A percentile compares a stretch with the other conserved stretches of the same genome.
Conservation (phyloP, 257 asterid genomes). For the Mentha longifolia region DNA sequence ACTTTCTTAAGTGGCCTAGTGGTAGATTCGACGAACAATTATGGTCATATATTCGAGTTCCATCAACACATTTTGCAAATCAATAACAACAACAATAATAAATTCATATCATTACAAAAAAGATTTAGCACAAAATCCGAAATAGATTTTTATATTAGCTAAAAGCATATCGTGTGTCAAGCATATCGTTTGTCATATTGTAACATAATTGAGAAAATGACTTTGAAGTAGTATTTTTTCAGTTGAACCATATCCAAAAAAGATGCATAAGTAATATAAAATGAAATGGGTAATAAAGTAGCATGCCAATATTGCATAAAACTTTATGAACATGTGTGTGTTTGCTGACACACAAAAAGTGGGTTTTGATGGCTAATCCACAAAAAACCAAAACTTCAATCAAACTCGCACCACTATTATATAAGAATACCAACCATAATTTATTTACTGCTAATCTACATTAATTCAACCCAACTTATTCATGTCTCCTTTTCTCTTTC, state of each 20-base stretch:
- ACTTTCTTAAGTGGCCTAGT: too few relatives aligned
- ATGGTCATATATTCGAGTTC: too few relatives aligned
- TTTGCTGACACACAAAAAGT: conserved; percentile 36
- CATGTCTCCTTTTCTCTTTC: conserved; percentile 48
- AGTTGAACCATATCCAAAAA: not conserved
- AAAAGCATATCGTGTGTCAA: not conserved
- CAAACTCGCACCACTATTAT: conserved; percentile 23
- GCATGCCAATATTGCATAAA: conserved; percentile 29
- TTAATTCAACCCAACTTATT: conserved; percentile 7
- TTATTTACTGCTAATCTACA: conserved; percentile 19
- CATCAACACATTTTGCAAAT: too few relatives aligned
- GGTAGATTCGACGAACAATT: too few relatives aligned
- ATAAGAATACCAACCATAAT: conserved; percentile 33
- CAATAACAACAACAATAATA: too few relatives aligned
- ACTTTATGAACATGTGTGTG: conserved; percentile 17
- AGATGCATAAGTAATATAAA: not conserved
- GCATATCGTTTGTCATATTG: not conserved
- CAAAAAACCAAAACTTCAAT: conserved; percentile 29
- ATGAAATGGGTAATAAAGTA: not conserved
- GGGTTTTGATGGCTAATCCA: conserved; percentile 37
- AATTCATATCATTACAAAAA: too few relatives aligned
- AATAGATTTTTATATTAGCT: not conserved
- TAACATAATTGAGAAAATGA: not conserved
- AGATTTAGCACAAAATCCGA: not conserved
- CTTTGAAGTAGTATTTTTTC: not conserved